Percentiles rank a stretch among this genome's conserved stretches.
These are phyloP conservation scores for Phragmites australis DNA, from an alignment of 176 grass and related monocot genomes.

Conservation along the genomic window DNA sequence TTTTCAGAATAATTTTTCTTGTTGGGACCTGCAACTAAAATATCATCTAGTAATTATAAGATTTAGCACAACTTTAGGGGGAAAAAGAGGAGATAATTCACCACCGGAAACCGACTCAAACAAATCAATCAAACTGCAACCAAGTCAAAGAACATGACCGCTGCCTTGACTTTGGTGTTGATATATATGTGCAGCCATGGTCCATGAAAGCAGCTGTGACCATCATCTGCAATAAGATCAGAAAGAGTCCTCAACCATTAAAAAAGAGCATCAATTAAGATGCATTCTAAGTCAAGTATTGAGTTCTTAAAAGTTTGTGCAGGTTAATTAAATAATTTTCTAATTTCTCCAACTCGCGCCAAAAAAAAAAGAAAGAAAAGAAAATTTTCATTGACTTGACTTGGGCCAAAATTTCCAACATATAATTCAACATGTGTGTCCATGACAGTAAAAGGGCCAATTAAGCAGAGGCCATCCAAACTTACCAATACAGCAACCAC, in stretches of 20 bases:
- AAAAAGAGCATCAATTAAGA: neutral
- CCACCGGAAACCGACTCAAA: neutral
- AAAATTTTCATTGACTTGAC: conserved; percentile 18
- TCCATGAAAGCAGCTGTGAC: neutral
- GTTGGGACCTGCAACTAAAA: neutral
- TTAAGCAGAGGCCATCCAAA: neutral
- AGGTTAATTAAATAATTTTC: neutral
- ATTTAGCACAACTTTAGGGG: neutral
- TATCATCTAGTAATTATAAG: neutral
- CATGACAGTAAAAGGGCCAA: neutral
- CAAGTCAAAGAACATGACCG: neutral
- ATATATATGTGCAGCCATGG: too few species aligned
- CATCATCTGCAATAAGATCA: neutral
- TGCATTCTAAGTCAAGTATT: neutral
- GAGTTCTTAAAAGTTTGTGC: neutral
- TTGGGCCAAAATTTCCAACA: neutral
- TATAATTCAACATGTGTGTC: neutral
- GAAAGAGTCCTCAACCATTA: neutral
- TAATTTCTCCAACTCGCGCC: too few species aligned
- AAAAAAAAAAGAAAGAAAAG: neutral
- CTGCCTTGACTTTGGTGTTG: conserved; percentile 11
- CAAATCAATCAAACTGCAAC: neutral
- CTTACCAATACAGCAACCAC: conserved; percentile 21
- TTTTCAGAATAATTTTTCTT: neutral
- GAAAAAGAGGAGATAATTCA: neutral